Percentiles rank a stretch among this genome's conserved stretches.
phyloP scores from a whole-genome alignment of 495 filamentous ascomycete species.

The Lentithecium fluviatile region DNA sequence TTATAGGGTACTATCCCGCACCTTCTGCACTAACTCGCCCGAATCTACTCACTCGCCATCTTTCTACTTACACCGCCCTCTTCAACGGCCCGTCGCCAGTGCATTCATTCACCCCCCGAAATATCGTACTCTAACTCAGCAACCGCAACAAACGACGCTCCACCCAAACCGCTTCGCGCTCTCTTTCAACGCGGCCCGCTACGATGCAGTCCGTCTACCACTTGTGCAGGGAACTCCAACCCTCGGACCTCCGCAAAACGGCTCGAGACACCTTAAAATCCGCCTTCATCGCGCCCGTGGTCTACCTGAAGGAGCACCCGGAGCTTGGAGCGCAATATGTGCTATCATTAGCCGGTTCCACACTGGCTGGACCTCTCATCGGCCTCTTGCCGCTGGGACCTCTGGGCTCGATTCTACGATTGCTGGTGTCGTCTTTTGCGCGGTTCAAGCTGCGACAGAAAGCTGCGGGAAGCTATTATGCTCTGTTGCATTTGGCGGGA shows the following conservation, averaged over 20 bases:
- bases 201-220: too few relatives aligned
- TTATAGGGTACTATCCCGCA: too few relatives aligned
- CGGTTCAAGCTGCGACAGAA: not conserved
- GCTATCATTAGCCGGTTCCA: not conserved
- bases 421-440: not conserved
- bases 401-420: not conserved
- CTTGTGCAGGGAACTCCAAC: not conserved
- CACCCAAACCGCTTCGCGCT: too few relatives aligned
- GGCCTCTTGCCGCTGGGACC: not conserved
- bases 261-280: not conserved
- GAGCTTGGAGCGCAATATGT: not conserved
- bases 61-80: too few relatives aligned
- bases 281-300: not conserved
- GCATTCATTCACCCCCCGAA: too few relatives aligned
- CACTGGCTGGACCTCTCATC: not conserved
- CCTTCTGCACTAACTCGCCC: too few relatives aligned
- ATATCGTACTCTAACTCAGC: too few relatives aligned
- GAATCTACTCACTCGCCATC: too few relatives aligned
- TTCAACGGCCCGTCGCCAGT: too few relatives aligned
- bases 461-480: not conserved
- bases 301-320: not conserved
- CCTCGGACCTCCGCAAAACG: not conserved
- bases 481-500: not conserved
- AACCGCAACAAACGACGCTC: too few relatives aligned
- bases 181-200: too few relatives aligned